phyloP scores from a whole-genome alignment of 2,329 filamentous ascomycete genomes.

The Ceratocystiopsis sp. region DNA sequence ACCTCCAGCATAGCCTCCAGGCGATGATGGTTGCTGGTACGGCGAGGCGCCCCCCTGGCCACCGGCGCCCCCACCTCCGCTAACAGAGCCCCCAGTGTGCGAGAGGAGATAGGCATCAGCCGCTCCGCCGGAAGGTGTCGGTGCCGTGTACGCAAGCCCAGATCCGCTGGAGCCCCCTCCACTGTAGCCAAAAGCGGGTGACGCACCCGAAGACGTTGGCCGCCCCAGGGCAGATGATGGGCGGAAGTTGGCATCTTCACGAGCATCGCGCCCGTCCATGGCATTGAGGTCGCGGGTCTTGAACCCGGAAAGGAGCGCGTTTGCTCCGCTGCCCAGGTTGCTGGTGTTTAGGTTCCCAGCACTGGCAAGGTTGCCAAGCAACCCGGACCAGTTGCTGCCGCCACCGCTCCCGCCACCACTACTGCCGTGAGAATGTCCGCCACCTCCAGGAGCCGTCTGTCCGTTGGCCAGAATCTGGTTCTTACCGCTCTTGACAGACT shows the following conservation, averaged over 20 bases:
- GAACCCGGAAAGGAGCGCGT: slow-evolving; percentile 44
- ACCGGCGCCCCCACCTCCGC: neutral
- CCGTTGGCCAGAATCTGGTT: slow-evolving; percentile 46
- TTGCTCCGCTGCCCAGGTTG: slow-evolving; percentile 24
- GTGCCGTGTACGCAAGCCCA: neutral
- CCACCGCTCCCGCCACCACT: slow-evolving; percentile 10
- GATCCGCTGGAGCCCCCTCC: slow-evolving; percentile 12
- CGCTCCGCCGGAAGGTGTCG: slow-evolving; percentile 4
- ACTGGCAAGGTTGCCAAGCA: slow-evolving; percentile 24
- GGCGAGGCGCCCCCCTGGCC: neutral
- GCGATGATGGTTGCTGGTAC: neutral
- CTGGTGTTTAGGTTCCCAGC: slow-evolving; percentile 28
- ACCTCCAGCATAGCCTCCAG: no score
- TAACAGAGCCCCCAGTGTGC: slow-evolving; percentile 1
- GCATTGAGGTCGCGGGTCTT: slow-evolving; percentile 39
- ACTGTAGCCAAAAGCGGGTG: slow-evolving; percentile 25
- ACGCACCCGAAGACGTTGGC: slow-evolving; percentile 2
- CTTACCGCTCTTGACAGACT: slow-evolving; percentile 65
- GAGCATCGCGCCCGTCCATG: slow-evolving; percentile 31
- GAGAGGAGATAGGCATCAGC: slow-evolving; percentile 7
- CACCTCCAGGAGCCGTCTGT: slow-evolving; percentile 15
- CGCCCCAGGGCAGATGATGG: slow-evolving; percentile 16
- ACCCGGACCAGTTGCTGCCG: slow-evolving; percentile 1
- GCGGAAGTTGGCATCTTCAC: slow-evolving; percentile 10
- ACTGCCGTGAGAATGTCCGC: slow-evolving; percentile 12